A percentile compares a stretch with the other conserved stretches of the same genome.
phyloP scores from a whole-genome alignment of 202 grass and related monocot genomes.

The Eragrostis tef region DNA sequence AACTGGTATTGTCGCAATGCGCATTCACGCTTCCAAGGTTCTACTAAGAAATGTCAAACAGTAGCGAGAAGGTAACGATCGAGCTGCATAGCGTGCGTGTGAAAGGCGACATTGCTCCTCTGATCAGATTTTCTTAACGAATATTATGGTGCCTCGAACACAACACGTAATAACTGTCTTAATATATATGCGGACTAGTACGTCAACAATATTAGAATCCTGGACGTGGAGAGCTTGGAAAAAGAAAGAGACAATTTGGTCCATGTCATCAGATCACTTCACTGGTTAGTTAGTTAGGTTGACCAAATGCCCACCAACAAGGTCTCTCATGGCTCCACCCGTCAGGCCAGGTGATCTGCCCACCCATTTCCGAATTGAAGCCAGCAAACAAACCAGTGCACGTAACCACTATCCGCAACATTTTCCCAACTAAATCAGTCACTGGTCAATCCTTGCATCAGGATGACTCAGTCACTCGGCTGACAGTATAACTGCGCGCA shows the following conservation, averaged over 20 bases:
- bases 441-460: background rate
- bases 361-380: background rate
- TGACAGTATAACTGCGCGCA: background rate
- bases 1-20: no score
- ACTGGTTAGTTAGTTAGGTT: slow-evolving; percentile 55
- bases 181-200: no score
- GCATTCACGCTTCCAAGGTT: no score
- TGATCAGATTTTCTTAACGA: no score
- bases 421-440: background rate
- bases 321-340: background rate
- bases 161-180: no score
- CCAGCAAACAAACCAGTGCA: slow-evolving; percentile 8
- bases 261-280: background rate
- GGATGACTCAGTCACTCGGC: background rate
- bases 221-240: no score
- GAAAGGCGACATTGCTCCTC: no score
- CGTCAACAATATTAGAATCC: no score
- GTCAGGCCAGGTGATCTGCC: slow-evolving; percentile 20
- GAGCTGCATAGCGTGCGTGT: no score
- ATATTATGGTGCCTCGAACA: no score
- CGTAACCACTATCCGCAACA: background rate
- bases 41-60: no score
- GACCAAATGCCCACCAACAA: slow-evolving; percentile 53
- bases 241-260: background rate
- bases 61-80: no score